These are phyloP conservation scores for Colletotrichum sidae DNA, from an alignment of 2,329 filamentous ascomycete genomes.

Conservation along the genomic window DNA sequence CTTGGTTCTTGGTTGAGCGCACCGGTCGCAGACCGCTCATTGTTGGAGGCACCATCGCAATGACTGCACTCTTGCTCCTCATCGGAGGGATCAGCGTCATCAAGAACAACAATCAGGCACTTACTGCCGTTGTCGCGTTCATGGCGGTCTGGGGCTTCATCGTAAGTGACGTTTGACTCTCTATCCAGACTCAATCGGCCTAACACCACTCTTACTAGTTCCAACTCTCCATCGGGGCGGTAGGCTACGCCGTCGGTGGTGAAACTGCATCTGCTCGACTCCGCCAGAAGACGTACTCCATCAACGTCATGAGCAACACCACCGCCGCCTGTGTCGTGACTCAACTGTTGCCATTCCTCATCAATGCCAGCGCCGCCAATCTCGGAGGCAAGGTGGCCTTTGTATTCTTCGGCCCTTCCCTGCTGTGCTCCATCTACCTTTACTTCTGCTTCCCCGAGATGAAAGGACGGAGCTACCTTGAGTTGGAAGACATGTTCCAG, in stretches of 20 bases:
- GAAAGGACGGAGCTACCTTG: constrained; percentile 38
- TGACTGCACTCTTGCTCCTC: constrained; percentile 31
- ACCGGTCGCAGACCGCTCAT: constrained; percentile 52
- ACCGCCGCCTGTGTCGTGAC: constrained; percentile 11
- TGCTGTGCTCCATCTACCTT: constrained; percentile 43
- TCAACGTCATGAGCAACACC: constrained; percentile 30
- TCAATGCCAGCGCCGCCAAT: constrained; percentile 45
- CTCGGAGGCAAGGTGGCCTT: constrained; percentile 54
- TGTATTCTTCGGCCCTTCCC: constrained; percentile 48
- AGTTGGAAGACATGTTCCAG: constrained; percentile 41
- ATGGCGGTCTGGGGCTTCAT: constrained; percentile 32
- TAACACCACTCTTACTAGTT: constrained; percentile 1
- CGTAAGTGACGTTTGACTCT: constrained; percentile 61
- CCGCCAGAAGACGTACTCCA: constrained; percentile 29
- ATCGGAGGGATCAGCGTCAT: constrained; percentile 49
- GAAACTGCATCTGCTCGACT: constrained; percentile 26
- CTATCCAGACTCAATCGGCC: constrained; percentile 68
- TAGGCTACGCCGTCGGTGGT: constrained; percentile 17
- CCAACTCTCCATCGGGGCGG: constrained; percentile 26
- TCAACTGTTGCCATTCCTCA: constrained; percentile 42
- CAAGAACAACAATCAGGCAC: constrained; percentile 1
- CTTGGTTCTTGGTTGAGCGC: constrained; percentile 51
- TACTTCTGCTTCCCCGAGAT: constrained; percentile 50
- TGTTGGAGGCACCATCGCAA: constrained; percentile 43
- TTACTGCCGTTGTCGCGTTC: constrained; percentile 14